Conservation (phyloP, 495 filamentous ascomycete genomes). For the Aspergillus bridgeri region DNA sequence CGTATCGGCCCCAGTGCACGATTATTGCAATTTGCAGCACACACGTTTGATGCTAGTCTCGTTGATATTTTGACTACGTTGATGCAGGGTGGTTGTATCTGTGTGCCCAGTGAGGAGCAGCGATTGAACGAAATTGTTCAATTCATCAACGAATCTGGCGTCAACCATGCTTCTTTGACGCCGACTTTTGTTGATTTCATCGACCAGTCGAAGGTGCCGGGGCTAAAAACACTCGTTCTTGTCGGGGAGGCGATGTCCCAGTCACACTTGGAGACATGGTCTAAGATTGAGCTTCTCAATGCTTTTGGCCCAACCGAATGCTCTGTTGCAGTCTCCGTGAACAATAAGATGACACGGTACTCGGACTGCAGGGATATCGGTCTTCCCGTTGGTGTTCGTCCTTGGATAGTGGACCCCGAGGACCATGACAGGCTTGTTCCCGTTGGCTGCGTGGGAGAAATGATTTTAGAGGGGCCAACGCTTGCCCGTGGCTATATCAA, state of each 20-base stretch:
- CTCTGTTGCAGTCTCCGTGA: slow-evolving; percentile 38
- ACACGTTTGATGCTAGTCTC: slow-evolving; percentile 52
- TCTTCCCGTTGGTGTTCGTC: slow-evolving; percentile 34
- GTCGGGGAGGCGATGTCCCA: slow-evolving; percentile 56
- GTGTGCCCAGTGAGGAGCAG: slow-evolving; percentile 49
- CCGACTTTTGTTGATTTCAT: slow-evolving; percentile 51
- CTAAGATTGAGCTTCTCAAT: slow-evolving; percentile 51
- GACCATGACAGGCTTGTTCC: slow-evolving; percentile 46
- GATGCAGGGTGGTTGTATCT: slow-evolving; percentile 44
- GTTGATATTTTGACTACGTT: slow-evolving; percentile 40
- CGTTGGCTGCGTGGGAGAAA: slow-evolving; percentile 47
- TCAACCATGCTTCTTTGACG: slow-evolving; percentile 46
- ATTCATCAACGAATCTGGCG: slow-evolving; percentile 44
- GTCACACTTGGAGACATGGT: slow-evolving; percentile 52
- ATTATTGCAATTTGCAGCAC: slow-evolving; percentile 50
- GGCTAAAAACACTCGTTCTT: slow-evolving; percentile 43
- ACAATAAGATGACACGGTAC: slow-evolving; percentile 29
- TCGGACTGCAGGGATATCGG: slow-evolving; percentile 47
- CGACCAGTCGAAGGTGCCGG: slow-evolving; percentile 42
- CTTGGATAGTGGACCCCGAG: slow-evolving; percentile 46
- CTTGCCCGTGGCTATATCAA: slow-evolving; percentile 48
- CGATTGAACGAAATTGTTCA: slow-evolving; percentile 46
- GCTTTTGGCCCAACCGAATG: slow-evolving; percentile 57
- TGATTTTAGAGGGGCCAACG: slow-evolving; percentile 48
- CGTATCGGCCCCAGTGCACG: slow-evolving; percentile 28